Base-by-base conservation (phyloP, 2,329 filamentous ascomycete species). In the Ophiostoma pallidulum region DNA sequence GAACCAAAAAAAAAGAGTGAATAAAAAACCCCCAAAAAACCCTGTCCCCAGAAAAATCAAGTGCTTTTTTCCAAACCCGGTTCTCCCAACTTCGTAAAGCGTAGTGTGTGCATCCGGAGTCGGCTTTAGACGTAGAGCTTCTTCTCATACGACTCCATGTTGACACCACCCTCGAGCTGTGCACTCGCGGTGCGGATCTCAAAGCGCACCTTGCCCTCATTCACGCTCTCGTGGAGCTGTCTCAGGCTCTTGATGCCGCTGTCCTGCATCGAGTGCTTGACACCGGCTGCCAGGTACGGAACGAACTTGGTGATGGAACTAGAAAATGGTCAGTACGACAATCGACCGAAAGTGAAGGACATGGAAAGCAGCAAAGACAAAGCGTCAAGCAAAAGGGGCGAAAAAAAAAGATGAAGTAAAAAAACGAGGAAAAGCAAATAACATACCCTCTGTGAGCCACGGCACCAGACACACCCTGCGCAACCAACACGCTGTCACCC, bases 141-240 rank as follows among this genome's bases (percentile, higher is more conserved):
- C 85, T 98, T 98, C 76, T 97, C 92, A 66, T 94, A 97, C 65
- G 87, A 91, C 74, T 97, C 89, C 77, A 98, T 89, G 72, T 97
- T 94, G 53, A 98, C 90, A 64, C 91, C 92, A 55, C 92, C 92
- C 75, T 98, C 92, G 51, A 94, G 77, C 77, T 95, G 89, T 43
- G 92, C 92, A 67, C 89, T 95, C 51, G 89, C 85, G 52, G 89
- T 97, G 59, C 92, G 78, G 61, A 97, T 76, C 75, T 98, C 92
- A 64, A 98, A 98, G 60, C 92, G 81, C 47, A 96, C 82, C 42
- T 71, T 78, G 52, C 90, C 88, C 28, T 79, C 74, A 56, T 73
- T 69, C 24, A 95, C 90, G 56, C 77, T 77, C 54, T 84, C 70
- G 65, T 91, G 88, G 50, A 98, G 75, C 59, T 81, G 84, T 35